Conservation (phyloP, 1,284 basidiomycete genomes). For the Cutaneotrichosporon sp. region DNA sequence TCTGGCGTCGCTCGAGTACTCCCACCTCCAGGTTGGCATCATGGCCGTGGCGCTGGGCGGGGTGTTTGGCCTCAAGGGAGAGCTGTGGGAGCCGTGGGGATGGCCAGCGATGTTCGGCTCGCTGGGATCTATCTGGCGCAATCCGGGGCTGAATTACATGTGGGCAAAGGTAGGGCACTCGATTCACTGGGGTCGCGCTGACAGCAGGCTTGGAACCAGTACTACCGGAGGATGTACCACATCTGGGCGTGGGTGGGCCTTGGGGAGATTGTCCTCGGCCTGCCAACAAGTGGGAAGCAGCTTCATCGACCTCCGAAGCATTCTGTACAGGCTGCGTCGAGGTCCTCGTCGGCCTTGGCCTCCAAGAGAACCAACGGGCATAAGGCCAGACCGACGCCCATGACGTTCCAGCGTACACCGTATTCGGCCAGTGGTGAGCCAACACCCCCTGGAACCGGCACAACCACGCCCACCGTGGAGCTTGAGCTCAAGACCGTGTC, state of each 20-base stretch:
- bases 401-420: no score
- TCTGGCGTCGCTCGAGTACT: conserved; percentile 23
- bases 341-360: no score
- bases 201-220: conserved; percentile 41
- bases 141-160: conserved; percentile 36
- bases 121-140: conserved; percentile 26
- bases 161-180: conserved; percentile 36
- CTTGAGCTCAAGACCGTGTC: background rate
- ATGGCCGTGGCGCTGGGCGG: conserved; percentile 29
- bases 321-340: no score
- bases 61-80: conserved; percentile 27
- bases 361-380: no score
- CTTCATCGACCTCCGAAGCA: no score
- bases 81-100: conserved; percentile 41
- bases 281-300: conserved; percentile 31
- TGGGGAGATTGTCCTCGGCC: conserved; percentile 37
- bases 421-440: no score
- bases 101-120: conserved; percentile 41
- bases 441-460: conserved; percentile 15
- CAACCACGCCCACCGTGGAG: conserved; percentile 19
- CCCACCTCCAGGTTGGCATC: conserved; percentile 14
- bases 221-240: conserved; percentile 34
- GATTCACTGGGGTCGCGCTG: background rate
- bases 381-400: no score
- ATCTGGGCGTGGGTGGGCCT: conserved; percentile 37